These are phyloP conservation scores for Globisporangium paroecandrum DNA, from an alignment of 352 stramenopile genomes.

Conservation along the genomic window DNA sequence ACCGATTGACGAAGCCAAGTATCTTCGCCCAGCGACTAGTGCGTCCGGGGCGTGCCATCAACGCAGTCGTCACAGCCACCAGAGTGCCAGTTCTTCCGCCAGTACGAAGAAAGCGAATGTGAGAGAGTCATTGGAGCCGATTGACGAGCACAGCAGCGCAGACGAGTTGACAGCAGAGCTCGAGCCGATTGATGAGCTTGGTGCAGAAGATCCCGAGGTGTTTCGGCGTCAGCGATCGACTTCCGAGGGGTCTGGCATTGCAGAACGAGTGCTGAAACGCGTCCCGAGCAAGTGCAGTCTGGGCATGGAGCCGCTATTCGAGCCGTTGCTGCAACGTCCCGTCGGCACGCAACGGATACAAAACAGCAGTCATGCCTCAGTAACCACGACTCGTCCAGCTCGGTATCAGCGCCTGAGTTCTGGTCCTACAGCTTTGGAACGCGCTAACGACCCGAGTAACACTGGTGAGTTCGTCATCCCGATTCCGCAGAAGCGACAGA, in stretches of 20 bases:
- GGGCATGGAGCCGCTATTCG: constrained; percentile 72
- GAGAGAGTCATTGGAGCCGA: neutral
- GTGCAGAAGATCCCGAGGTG: constrained; percentile 11
- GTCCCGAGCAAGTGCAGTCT: constrained; percentile 44
- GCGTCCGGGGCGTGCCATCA: neutral
- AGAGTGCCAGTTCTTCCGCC: neutral
- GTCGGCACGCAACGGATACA: constrained; percentile 51
- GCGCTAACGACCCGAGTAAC: neutral
- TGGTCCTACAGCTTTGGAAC: constrained; percentile 10
- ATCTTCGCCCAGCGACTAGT: constrained; percentile 29
- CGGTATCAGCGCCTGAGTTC: constrained; percentile 6
- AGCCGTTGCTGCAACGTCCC: constrained; percentile 60
- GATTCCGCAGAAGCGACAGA: constrained; percentile 31
- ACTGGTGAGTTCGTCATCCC: constrained; percentile 21
- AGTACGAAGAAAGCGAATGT: constrained; percentile 7
- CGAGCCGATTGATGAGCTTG: constrained; percentile 13
- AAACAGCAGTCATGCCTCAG: neutral
- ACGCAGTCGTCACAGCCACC: neutral
- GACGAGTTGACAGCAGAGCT: neutral
- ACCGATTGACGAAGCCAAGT: constrained; percentile 44
- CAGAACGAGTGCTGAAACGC: constrained; percentile 9
- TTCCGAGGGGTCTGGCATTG: constrained; percentile 19
- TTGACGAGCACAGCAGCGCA: neutral
- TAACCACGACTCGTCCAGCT: neutral
- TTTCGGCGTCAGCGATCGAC: constrained; percentile 15